Evolutionary conservation across 805 yeast species (phyloP).

Genomic region (Yarrowia divulgata): DNA sequence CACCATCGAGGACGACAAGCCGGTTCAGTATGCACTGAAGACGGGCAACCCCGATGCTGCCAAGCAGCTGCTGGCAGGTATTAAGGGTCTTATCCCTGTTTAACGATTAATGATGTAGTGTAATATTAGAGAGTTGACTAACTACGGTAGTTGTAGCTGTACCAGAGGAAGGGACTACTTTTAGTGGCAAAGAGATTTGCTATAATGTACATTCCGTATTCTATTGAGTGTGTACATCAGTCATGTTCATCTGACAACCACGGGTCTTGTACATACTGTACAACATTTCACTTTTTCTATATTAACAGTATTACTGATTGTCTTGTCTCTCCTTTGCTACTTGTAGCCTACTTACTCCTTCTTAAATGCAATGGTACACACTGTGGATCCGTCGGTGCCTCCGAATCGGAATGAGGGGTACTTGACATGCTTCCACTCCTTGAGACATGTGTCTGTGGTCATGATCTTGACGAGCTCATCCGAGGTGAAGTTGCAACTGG

Average conservation of each 20-base stretch:
- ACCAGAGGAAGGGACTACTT: too few relatives aligned
- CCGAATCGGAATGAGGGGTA: conserved; percentile 91
- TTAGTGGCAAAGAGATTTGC: too few relatives aligned
- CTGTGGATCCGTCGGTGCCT: conserved; percentile 85
- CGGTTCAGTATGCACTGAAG: conserved; percentile 83
- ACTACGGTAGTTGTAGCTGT: not conserved
- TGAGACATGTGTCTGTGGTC: conserved; percentile 56
- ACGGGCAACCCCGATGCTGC: conserved; percentile 70
- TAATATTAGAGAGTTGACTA: conserved; percentile 12
- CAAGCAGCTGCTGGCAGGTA: conserved; percentile 59
- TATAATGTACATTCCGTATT: too few relatives aligned
- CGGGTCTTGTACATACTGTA: too few relatives aligned
- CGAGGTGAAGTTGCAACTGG: conserved; percentile 94
- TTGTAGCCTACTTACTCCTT: not conserved
- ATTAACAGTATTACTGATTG: too few relatives aligned
- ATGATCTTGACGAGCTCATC: conserved; percentile 68
- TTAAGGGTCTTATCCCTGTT: conserved; percentile 43
- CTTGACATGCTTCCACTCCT: conserved; percentile 68
- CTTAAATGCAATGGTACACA: conserved; percentile 82
- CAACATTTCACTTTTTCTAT: too few relatives aligned
- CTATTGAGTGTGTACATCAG: too few relatives aligned
- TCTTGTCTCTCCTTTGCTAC: not conserved
- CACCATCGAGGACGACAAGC: conserved; percentile 67
- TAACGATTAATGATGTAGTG: conserved; percentile 17
- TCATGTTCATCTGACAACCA: too few relatives aligned